Conservation (phyloP, 169 alveolate genomes). For the Eimeria zaria region DNA sequence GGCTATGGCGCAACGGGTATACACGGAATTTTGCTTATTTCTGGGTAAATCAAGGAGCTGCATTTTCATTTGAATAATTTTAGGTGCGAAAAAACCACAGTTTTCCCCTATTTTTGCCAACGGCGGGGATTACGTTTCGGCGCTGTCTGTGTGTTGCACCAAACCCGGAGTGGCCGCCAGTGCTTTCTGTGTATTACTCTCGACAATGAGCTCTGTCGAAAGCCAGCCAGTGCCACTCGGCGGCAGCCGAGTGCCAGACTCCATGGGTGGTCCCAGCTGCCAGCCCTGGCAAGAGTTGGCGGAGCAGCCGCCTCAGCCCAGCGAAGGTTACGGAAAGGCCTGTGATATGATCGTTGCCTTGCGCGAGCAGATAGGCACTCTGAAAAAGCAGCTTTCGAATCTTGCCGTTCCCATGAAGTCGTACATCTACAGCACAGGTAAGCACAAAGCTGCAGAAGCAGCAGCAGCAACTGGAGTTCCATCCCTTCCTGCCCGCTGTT, state of each 20-base stretch:
- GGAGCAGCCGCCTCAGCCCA: slow-evolving; percentile 55
- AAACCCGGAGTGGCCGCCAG: neutral
- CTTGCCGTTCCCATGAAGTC: slow-evolving; percentile 71
- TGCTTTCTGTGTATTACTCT: neutral
- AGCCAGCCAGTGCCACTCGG: slow-evolving; percentile 66
- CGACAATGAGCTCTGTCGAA: slow-evolving; percentile 30
- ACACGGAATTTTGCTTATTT: neutral
- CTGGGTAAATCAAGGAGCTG: neutral
- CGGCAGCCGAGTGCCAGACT: slow-evolving; percentile 77
- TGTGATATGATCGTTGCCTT: slow-evolving; percentile 29
- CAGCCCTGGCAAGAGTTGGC: slow-evolving; percentile 44
- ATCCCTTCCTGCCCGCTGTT: neutral
- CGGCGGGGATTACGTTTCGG: neutral
- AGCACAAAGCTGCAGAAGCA: neutral
- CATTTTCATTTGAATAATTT: neutral
- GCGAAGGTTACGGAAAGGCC: slow-evolving; percentile 68
- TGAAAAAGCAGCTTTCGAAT: slow-evolving; percentile 65
- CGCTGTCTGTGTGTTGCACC: slow-evolving; percentile 4
- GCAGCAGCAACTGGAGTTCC: slow-evolving; percentile 30
- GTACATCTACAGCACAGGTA: slow-evolving; percentile 65
- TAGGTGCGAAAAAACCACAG: neutral
- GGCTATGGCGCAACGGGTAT: neutral
- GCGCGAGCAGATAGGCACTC: slow-evolving; percentile 57
- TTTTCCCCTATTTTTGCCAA: neutral
- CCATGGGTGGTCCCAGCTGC: slow-evolving; percentile 74